Conservation (phyloP, 2,329 filamentous ascomycete species). For the Claviceps quebecensis region DNA sequence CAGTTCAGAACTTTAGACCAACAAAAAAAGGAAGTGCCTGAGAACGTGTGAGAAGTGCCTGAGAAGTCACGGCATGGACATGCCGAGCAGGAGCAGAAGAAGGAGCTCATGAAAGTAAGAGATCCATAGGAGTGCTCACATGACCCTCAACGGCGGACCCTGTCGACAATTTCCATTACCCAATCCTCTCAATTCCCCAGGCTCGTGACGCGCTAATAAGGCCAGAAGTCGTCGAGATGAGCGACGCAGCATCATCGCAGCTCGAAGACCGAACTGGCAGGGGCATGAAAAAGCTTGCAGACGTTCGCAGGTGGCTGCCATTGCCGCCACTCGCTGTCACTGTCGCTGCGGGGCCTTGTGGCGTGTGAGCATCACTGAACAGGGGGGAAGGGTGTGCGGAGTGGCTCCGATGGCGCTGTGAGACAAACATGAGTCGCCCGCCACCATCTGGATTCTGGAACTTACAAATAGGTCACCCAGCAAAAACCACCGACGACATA, state of each 20-base stretch:
- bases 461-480: neutral
- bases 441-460: neutral
- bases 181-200: slow-evolving; percentile 3
- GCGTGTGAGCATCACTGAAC: no score
- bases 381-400: no score
- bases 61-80: neutral
- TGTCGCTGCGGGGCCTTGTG: no score
- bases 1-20: neutral
- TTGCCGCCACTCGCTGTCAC: no score
- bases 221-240: neutral
- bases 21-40: neutral
- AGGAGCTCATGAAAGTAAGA: neutral
- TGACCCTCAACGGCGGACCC: slow-evolving; percentile 5
- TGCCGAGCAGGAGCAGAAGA: neutral
- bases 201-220: slow-evolving; percentile 4
- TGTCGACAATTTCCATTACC: slow-evolving; percentile 8
- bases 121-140: slow-evolving; percentile 5
- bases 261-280: no score
- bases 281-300: no score
- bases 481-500: slow-evolving; percentile 1
- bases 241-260: no score
- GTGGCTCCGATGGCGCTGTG: no score
- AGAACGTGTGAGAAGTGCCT: neutral
- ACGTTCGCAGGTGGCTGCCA: no score
- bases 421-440: no score